Evolutionary conservation across 768 basidiomycete genomes (phyloP), one percentile per base, ranked within the genome.

Genomic region (Lactarius trivialis): DNA sequence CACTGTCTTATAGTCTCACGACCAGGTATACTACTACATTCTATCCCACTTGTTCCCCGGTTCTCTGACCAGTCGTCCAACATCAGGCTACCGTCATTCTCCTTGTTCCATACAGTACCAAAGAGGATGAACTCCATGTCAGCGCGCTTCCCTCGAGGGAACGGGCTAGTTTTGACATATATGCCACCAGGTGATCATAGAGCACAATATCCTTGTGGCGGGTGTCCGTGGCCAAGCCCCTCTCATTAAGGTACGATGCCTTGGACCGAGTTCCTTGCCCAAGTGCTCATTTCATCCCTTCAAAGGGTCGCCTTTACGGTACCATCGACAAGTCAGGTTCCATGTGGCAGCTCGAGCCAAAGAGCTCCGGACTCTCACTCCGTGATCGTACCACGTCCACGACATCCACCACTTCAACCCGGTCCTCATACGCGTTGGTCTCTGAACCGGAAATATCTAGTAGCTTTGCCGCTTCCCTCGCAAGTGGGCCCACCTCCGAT

Each of bases 361-460:
- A 80, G 36, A 73, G 74, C 15, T 77, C 81, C 24, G 76, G 80
- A 15, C 75, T 79, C 45, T 81, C 83, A 0, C 76, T 78, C 17
- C 78, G 90, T 68, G 88, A 86, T 61, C 85, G 89, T 21, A 91
- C 90, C 0, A 85, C 83, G 3, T 90, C 89, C 15, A 84, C 86
- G 15, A 76, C 85, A 7, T 91, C 89, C 9, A 88, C 88, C 1
- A 76, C 85, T 0, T 91, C 89, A 4, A 88, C 88, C 0, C 88
- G 83, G 32, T 92, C 90, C 21, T 92, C 90, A 0, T 92, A 85
- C 68, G 89, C 90, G 4, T 79, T 90, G 60, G 78, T 92, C 9
- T 91, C 90, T n/a, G 90, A 92, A 67, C 84, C 84, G 2, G 90
- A 92, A 66, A 86, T 91, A 56, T 89, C 89, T 5, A 91, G 88